These are phyloP conservation scores for Suillus tomentosus DNA, from an alignment of 768 basidiomycete genomes.

Conservation along the genomic window DNA sequence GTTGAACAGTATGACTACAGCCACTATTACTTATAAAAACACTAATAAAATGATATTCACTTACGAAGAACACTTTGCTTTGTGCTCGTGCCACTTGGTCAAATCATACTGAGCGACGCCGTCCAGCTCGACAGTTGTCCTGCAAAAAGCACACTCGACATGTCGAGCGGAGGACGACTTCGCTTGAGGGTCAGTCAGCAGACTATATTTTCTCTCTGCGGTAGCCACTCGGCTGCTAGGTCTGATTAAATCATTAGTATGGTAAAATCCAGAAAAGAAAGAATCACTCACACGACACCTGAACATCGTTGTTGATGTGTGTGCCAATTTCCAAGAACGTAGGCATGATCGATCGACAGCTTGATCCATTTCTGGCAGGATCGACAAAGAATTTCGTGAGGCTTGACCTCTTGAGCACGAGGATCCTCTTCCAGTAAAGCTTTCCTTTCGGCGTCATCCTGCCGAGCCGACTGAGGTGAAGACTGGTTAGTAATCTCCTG, in stretches of 20 bases:
- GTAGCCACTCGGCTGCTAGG: conserved; percentile 62
- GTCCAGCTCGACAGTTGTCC: conserved; percentile 42
- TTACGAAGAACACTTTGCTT: conserved; percentile 47
- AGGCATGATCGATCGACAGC: conserved; percentile 42
- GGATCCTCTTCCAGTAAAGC: conserved; percentile 56
- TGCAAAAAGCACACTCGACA: conserved; percentile 58
- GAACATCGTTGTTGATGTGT: conserved; percentile 51
- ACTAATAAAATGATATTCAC: conserved; percentile 17
- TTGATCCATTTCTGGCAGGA: conserved; percentile 66
- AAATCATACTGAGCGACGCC: conserved; percentile 61
- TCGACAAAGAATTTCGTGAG: conserved; percentile 56
- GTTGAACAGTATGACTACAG: conserved; percentile 18
- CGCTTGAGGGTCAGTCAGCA: conserved; percentile 67
- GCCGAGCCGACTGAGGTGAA: conserved; percentile 23
- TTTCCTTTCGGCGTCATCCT: conserved; percentile 46
- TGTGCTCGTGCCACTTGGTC: conserved; percentile 64
- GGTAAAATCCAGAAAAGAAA: not conserved
- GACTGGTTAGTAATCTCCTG: not conserved
- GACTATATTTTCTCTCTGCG: conserved; percentile 58
- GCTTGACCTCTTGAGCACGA: conserved; percentile 49
- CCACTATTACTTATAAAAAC: conserved; percentile 2
- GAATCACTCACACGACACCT: conserved; percentile 38
- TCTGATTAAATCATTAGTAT: conserved; percentile 28
- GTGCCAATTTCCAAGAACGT: conserved; percentile 55
- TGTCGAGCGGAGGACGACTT: conserved; percentile 45